phyloP scores from a whole-genome alignment of 768 basidiomycete genomes.

The Ephemerocybe angulata region DNA sequence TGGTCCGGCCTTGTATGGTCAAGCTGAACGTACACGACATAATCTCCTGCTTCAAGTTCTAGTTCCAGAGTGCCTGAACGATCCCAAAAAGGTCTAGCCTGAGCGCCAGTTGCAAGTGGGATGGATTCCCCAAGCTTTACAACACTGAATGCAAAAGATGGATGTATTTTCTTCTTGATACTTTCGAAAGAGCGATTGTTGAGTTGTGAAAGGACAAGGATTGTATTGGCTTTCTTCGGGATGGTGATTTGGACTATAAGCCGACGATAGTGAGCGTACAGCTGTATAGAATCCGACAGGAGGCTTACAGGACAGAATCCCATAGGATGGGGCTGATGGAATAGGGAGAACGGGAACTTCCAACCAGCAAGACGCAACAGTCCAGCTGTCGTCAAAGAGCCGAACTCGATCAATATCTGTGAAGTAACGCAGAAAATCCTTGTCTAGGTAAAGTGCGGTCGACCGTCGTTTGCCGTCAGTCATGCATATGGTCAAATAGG shows the following conservation, averaged over 20 bases:
- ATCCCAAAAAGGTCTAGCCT: slow-evolving; percentile 25
- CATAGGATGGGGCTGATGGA: slow-evolving; percentile 39
- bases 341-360: slow-evolving; percentile 31
- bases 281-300: background rate
- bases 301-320: slow-evolving; percentile 44
- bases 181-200: slow-evolving; percentile 44
- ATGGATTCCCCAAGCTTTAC: slow-evolving; percentile 40
- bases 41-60: slow-evolving; percentile 37
- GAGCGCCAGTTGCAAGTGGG: slow-evolving; percentile 29
- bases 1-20: background rate
- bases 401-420: slow-evolving; percentile 45
- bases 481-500: slow-evolving; percentile 1
- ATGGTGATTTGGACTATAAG: slow-evolving; percentile 42
- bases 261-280: background rate
- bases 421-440: slow-evolving; percentile 46
- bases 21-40: slow-evolving; percentile 34
- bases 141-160: slow-evolving; percentile 45
- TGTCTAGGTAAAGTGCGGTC: slow-evolving; percentile 27
- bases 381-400: slow-evolving; percentile 49
- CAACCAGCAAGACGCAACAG: slow-evolving; percentile 51
- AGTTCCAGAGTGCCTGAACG: slow-evolving; percentile 40
- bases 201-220: slow-evolving; percentile 46
- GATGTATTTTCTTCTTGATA: slow-evolving; percentile 27
- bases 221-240: slow-evolving; percentile 30
- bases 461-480: background rate